These are phyloP conservation scores for Ajuga chamaepitys DNA, from an alignment of 257 asterid genomes.

Conservation along the genomic window DNA sequence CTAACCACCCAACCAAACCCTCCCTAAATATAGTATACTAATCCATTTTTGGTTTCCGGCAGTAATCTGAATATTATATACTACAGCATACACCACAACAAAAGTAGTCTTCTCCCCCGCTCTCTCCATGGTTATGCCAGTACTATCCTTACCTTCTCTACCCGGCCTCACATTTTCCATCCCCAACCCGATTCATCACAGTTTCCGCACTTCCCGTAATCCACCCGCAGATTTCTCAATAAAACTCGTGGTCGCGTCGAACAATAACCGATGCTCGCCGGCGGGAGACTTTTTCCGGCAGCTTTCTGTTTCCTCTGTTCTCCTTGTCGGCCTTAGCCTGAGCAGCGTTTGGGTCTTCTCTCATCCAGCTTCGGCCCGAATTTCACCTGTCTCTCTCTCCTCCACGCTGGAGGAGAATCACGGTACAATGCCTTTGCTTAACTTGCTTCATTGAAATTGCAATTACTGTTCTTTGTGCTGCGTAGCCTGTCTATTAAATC, in stretches of 20 bases:
- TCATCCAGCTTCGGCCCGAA: constrained; percentile 30
- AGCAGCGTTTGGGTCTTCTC: constrained; percentile 35
- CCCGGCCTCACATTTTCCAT: not conserved
- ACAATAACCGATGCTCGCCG: constrained; percentile 14
- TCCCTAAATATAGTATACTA: too few species aligned
- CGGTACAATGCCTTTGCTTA: constrained; percentile 23
- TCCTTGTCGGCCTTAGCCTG: constrained; percentile 35
- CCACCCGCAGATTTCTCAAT: constrained; percentile 9
- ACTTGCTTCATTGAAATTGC: constrained; percentile 3
- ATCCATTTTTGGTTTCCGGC: too few species aligned
- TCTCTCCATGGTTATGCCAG: not conserved
- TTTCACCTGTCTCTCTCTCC: constrained; percentile 15
- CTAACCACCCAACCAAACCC: too few species aligned
- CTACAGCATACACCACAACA: too few species aligned
- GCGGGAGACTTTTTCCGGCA: constrained; percentile 37
- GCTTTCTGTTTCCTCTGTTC: constrained; percentile 32
- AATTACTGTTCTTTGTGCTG: not conserved
- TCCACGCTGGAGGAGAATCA: constrained; percentile 20
- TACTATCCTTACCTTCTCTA: not conserved
- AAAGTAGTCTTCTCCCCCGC: too few species aligned
- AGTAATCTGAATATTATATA: too few species aligned
- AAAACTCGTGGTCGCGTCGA: constrained; percentile 10
- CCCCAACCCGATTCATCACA: constrained; percentile 12
- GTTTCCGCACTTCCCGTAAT: not conserved
- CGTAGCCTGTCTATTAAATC: not conserved